Evolutionary conservation across 352 stramenopile genomes (phyloP).

Genomic region (Phytophthora sansomeana): DNA sequence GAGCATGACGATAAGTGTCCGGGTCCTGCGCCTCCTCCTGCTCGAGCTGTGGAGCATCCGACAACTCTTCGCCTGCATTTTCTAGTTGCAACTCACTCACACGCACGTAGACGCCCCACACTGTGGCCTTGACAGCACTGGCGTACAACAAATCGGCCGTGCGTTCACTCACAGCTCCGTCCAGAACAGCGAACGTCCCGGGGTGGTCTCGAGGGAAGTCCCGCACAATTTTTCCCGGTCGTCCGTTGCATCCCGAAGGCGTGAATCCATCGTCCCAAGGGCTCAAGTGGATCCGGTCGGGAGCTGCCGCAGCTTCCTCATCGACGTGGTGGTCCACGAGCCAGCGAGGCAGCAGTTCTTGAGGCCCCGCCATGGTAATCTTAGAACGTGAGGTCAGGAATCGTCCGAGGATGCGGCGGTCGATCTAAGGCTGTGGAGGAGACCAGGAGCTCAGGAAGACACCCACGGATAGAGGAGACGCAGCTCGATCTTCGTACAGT

Average conservation of each 20-base stretch:
- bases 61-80: neutral
- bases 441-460: neutral
- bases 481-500: no score
- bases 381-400: conserved; percentile 18
- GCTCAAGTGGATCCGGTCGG: conserved; percentile 32
- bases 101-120: conserved; percentile 77
- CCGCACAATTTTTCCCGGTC: conserved; percentile 53
- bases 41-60: conserved; percentile 12
- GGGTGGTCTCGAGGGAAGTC: conserved; percentile 50
- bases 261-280: conserved; percentile 72
- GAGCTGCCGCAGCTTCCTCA: conserved; percentile 21
- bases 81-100: conserved; percentile 32
- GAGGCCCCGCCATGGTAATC: conserved; percentile 29
- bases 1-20: conserved; percentile 46
- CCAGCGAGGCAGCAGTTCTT: conserved; percentile 42
- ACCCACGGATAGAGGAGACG: neutral
- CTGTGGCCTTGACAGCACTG: conserved; percentile 60
- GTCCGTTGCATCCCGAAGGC: conserved; percentile 54
- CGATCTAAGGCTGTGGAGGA: neutral
- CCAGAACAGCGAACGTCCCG: conserved; percentile 45
- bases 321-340: conserved; percentile 32
- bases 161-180: conserved; percentile 51
- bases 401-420: neutral
- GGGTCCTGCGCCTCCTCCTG: conserved; percentile 25
- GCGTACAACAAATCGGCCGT: conserved; percentile 65